These are phyloP conservation scores for Tephrocybe sp. DNA, from an alignment of 768 basidiomycete genomes.

Conservation along the genomic window DNA sequence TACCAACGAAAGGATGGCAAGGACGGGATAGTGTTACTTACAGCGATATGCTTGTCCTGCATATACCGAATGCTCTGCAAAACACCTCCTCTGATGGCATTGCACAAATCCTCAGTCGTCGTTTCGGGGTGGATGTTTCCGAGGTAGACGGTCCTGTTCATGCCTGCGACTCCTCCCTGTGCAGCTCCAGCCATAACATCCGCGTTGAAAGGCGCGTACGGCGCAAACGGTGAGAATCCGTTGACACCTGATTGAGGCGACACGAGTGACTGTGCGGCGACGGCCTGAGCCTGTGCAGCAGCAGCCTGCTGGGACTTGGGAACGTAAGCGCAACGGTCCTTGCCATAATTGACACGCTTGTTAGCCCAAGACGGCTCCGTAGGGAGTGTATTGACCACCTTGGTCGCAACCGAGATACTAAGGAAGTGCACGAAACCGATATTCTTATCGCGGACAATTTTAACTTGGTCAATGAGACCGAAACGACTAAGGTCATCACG, in stretches of 20 bases:
- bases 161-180: slow-evolving; percentile 40
- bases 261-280: slow-evolving; percentile 70
- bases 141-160: slow-evolving; percentile 93
- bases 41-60: slow-evolving; percentile 96
- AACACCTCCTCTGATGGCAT: slow-evolving; percentile 94
- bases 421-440: slow-evolving; percentile 99
- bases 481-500: slow-evolving; percentile 90
- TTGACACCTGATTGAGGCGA: slow-evolving; percentile 48
- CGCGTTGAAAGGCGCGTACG: slow-evolving; percentile 53
- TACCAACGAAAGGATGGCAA: slow-evolving; percentile 1
- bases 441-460: slow-evolving; percentile 98
- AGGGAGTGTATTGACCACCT: slow-evolving; percentile 94
- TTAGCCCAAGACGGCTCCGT: slow-evolving; percentile 92
- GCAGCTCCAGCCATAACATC: slow-evolving; percentile 36
- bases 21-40: slow-evolving; percentile 38
- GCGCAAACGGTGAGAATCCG: slow-evolving; percentile 44
- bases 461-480: slow-evolving; percentile 97
- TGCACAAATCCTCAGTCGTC: slow-evolving; percentile 91
- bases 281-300: slow-evolving; percentile 82
- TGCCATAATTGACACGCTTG: slow-evolving; percentile 96
- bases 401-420: slow-evolving; percentile 90
- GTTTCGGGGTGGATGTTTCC: slow-evolving; percentile 98
- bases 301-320: slow-evolving; percentile 93
- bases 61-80: slow-evolving; percentile 93
- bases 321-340: slow-evolving; percentile 97